Evolutionary conservation across 345 rosid genomes (phyloP).

Genomic region (Camelina hispida): DNA sequence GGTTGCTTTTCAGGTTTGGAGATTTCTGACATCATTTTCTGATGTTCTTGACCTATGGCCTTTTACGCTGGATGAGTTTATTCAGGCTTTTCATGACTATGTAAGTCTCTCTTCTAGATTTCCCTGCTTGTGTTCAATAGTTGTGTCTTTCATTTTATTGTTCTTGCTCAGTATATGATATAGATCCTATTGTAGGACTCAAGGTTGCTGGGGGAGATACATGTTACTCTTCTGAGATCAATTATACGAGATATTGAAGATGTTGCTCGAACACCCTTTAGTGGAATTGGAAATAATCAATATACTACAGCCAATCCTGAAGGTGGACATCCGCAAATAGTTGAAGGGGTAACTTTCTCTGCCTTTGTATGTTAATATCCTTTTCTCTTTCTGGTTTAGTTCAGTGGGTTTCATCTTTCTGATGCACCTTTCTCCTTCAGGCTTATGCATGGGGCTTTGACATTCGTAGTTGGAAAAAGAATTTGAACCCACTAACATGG

Average conservation of each 20-base stretch:
- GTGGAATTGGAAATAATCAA: conserved; percentile 83
- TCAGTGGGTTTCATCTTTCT: conserved; percentile 29
- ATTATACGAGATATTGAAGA: conserved; percentile 92
- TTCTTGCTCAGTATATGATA: conserved; percentile 30
- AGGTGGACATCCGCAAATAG: conserved; percentile 96
- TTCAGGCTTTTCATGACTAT: conserved; percentile 96
- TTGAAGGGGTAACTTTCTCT: conserved; percentile 80
- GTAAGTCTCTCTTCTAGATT: conserved; percentile 55
- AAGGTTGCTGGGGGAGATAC: conserved; percentile 93
- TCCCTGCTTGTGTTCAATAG: conserved; percentile 9
- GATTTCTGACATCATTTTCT: conserved; percentile 82
- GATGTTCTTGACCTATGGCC: conserved; percentile 98
- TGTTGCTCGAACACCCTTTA: conserved; percentile 87
- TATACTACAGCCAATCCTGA: conserved; percentile 86
- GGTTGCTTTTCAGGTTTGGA: conserved; percentile 83
- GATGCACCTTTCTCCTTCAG: conserved; percentile 47
- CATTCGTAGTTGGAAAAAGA: conserved; percentile 90
- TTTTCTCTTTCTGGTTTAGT: conserved; percentile 12
- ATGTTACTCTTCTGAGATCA: conserved; percentile 76
- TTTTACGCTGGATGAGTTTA: conserved; percentile 94
- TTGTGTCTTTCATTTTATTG: conserved; percentile 31
- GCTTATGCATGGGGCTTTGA: conserved; percentile 99
- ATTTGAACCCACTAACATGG: conserved; percentile 90
- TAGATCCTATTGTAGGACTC: conserved; percentile 72
- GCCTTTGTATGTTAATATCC: conserved; percentile 12